These are phyloP conservation scores for Schizophyllum commune DNA, from an alignment of 1,284 basidiomycete species.

Conservation along the genomic window DNA sequence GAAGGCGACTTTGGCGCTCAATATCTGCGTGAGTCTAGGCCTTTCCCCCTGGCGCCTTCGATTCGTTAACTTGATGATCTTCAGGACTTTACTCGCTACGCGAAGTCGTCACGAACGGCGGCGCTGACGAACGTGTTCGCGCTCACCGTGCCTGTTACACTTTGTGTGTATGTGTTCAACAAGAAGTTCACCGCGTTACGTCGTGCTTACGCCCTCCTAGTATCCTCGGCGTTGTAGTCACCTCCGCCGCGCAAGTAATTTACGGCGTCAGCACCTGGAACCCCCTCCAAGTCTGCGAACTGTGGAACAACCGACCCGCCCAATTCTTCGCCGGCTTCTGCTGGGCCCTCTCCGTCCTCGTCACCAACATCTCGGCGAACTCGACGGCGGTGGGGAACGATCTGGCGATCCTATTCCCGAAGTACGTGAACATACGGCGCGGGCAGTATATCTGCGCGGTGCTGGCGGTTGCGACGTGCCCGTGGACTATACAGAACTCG, in stretches of 20 bases:
- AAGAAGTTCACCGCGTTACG: background rate
- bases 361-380: slow-evolving; percentile 58
- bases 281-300: slow-evolving; percentile 39
- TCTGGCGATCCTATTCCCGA: slow-evolving; percentile 12
- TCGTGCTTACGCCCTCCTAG: background rate
- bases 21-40: slow-evolving; percentile 11
- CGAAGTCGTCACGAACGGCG: slow-evolving; percentile 14
- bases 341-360: slow-evolving; percentile 53
- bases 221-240: slow-evolving; percentile 18
- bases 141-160: slow-evolving; percentile 16
- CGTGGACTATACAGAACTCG: slow-evolving; percentile 16
- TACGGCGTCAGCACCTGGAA: slow-evolving; percentile 48
- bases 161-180: slow-evolving; percentile 13
- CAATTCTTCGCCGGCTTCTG: slow-evolving; percentile 57
- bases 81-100: slow-evolving; percentile 17
- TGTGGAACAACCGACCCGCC: slow-evolving; percentile 58
- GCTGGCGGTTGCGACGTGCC: slow-evolving; percentile 36
- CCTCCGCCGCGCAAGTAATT: slow-evolving; percentile 15
- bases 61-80: background rate
- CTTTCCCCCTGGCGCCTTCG: background rate
- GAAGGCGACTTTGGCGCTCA: slow-evolving; percentile 16
- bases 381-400: slow-evolving; percentile 17
- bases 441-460: slow-evolving; percentile 59
- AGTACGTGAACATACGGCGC: slow-evolving; percentile 56
- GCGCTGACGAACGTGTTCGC: slow-evolving; percentile 18